These are phyloP conservation scores for Fraxinus cuspidata DNA, from an alignment of 257 asterid species.

Conservation along the genomic window DNA sequence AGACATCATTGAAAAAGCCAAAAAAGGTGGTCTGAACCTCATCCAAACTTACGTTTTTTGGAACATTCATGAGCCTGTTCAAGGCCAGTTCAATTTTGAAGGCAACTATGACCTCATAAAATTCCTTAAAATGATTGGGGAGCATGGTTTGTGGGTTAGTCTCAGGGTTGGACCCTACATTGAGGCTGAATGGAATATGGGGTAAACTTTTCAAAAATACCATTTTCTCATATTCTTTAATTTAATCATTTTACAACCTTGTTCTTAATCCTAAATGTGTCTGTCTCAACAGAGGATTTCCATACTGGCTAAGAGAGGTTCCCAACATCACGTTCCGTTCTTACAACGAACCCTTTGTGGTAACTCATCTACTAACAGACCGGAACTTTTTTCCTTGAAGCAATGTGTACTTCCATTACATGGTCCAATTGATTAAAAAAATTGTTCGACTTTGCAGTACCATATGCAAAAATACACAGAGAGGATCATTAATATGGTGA, in stretches of 20 bases:
- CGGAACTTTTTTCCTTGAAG: not conserved
- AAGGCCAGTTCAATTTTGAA: constrained; percentile 70
- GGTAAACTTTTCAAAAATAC: constrained; percentile 37
- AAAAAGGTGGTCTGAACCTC: constrained; percentile 73
- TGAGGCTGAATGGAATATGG: constrained; percentile 94
- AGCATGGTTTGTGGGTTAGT: constrained; percentile 71
- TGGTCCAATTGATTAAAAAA: not conserved
- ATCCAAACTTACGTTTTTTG: constrained; percentile 87
- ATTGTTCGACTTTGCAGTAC: constrained; percentile 39
- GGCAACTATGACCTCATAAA: constrained; percentile 71
- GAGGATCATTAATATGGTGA: constrained; percentile 55
- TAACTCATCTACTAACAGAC: constrained; percentile 7
- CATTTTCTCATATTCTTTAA: not conserved
- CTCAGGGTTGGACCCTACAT: constrained; percentile 92
- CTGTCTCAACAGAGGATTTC: constrained; percentile 67
- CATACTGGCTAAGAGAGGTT: constrained; percentile 78
- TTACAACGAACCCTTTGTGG: constrained; percentile 83
- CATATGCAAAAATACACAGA: constrained; percentile 76
- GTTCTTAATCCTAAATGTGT: not conserved
- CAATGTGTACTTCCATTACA: not conserved
- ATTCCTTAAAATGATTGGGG: constrained; percentile 62
- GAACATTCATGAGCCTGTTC: constrained; percentile 86
- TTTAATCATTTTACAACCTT: not conserved
- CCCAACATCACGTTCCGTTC: constrained; percentile 79
- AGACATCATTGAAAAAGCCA: constrained; percentile 58